Evolutionary conservation across 495 filamentous ascomycete species (phyloP), one percentile per base, ranked within the genome.

Genomic region (Aspergillus nidulans): DNA sequence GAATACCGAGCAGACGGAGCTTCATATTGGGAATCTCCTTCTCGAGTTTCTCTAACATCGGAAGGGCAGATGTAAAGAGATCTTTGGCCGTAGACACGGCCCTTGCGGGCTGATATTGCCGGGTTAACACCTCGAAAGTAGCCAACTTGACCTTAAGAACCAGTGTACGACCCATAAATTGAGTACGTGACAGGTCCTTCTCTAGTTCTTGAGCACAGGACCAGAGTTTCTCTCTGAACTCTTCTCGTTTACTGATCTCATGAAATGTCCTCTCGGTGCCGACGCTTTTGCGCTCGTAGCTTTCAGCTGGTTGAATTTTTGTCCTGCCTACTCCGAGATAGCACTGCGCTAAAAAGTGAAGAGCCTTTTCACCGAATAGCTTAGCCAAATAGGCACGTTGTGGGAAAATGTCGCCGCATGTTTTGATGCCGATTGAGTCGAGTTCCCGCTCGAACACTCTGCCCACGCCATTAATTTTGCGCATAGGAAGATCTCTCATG

Each of bases 361-460:
- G 92, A 0, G 89, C 85, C 68, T 97, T 99, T 25, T 96, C 88
- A 4, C 92, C 92, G 60, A 97, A 97, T 0, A 98, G 78, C 24
- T 79, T 84, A 19, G 71, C 73, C 42, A 97, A 72, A 48, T 87
- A 82, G 12, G 85, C 85, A 3, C 91, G 82, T 16, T 92, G 81
- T 2, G 77, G 63, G 63, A 89, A 94, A 20, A 97, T 88, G 62
- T 97, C 91, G 0, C 91, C 92, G 67, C 92, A 97, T 0, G 85
- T 95, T 63, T 87, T 87, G 56, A 97, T 79, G 9, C 91, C 91
- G 51, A 97, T 84, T 2, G 92, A 86, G 40, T 87, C 84, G 0
- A 99, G 82, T 64, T 97, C 92, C 40, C 95, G 85, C 67, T 97
- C 94, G 59, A 97, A 89, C 0, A 97, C 94, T 4, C 95, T 82